A percentile compares a stretch with the other conserved stretches of the same genome.
phyloP scores from a whole-genome alignment of 73 alveolate species.

The Paramecium sexaurelia region DNA sequence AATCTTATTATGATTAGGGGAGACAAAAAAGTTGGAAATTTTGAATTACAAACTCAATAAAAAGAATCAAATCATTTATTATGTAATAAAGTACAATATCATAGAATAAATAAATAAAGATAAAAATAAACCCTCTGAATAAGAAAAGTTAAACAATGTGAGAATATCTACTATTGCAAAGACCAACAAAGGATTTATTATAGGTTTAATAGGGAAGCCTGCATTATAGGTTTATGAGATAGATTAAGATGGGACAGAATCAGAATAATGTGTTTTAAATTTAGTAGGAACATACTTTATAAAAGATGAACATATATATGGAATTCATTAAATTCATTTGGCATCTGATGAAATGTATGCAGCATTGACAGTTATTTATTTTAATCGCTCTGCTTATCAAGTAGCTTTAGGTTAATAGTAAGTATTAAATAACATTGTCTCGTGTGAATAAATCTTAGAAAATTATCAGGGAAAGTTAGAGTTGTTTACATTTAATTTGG shows the following conservation, averaged over 20 bases:
- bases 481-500: conserved; percentile 56
- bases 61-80: not conserved
- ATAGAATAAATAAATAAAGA: not conserved
- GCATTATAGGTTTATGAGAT: conserved; percentile 36
- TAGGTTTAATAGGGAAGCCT: conserved; percentile 31
- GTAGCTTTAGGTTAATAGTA: not conserved
- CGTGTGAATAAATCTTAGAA: conserved; percentile 49
- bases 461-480: conserved; percentile 61
- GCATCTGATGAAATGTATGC: conserved; percentile 70
- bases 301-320: conserved; percentile 54
- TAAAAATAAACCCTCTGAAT: not conserved
- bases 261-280: not conserved
- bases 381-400: conserved; percentile 29
- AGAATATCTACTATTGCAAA: not conserved
- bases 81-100: not conserved
- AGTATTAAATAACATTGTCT: not conserved
- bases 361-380: conserved; percentile 44
- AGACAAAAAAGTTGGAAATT: not conserved
- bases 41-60: not conserved
- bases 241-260: not conserved
- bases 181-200: conserved; percentile 30
- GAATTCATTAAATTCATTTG: conserved; percentile 48
- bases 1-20: not conserved
- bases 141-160: not conserved
- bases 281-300: conserved; percentile 41